phyloP scores from a whole-genome alignment of 2,329 filamentous ascomycete genomes.

The Epichloe baconii region DNA sequence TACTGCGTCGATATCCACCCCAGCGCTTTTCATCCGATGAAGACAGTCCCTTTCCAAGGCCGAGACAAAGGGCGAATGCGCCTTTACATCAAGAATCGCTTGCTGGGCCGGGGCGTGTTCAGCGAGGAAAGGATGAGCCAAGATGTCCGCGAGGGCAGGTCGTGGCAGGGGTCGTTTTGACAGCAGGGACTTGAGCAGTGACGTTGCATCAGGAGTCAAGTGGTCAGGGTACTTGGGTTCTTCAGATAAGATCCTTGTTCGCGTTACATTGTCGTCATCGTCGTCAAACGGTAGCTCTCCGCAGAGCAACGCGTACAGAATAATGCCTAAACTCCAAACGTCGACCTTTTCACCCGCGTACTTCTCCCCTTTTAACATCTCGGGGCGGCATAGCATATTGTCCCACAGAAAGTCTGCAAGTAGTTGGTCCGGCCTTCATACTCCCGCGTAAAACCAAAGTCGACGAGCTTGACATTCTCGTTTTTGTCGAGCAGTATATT shows the following conservation, averaged over 20 bases:
- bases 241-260: conserved; percentile 69
- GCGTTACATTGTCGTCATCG: conserved; percentile 80
- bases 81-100: conserved; percentile 71
- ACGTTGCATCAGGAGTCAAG: conserved; percentile 63
- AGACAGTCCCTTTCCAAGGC: conserved; percentile 80
- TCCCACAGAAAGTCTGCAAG: conserved; percentile 93
- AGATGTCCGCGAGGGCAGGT: conserved; percentile 70
- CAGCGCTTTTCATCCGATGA: conserved; percentile 83
- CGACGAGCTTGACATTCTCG: conserved; percentile 93
- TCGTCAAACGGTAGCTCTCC: conserved; percentile 92
- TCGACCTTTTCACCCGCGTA: conserved; percentile 97
- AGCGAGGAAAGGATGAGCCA: conserved; percentile 75
- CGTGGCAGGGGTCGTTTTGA: conserved; percentile 81
- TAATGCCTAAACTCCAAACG: conserved; percentile 83
- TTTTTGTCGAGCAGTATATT: conserved; percentile 84
- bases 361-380: conserved; percentile 97
- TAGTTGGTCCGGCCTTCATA: conserved; percentile 94
- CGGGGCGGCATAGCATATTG: conserved; percentile 92
- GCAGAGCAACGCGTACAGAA: conserved; percentile 68
- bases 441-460: conserved; percentile 96
- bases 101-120: conserved; percentile 83
- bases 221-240: conserved; percentile 78
- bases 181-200: conserved; percentile 65
- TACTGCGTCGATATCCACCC: conserved; percentile 85
- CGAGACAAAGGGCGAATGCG: conserved; percentile 72